A percentile compares a stretch with the other conserved stretches of the same genome.
Evolutionary conservation across 116 monocot species (phyloP).

Genomic region (Papilionanthe hybrid): DNA sequence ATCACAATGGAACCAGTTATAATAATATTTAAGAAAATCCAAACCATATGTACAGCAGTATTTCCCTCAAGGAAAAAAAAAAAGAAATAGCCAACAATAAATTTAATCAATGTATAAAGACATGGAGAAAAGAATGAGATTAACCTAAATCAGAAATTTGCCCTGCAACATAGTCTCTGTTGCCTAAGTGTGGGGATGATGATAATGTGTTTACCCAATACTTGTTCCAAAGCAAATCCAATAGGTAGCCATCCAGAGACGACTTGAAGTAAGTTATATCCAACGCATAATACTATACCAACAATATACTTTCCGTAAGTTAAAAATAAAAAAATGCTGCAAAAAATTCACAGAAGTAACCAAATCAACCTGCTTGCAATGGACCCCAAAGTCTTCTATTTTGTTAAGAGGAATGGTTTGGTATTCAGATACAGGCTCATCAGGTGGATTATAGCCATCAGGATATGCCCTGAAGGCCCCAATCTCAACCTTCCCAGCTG

Average conservation of each 20-base stretch:
- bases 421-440: constrained; percentile 96
- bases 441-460: constrained; percentile 83
- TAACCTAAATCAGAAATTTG: constrained; percentile 97
- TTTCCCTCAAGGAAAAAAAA: not conserved
- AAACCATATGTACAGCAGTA: not conserved
- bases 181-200: constrained; percentile 86
- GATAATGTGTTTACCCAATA: constrained; percentile 99
- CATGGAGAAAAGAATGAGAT: constrained; percentile 10
- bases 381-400: constrained; percentile 99
- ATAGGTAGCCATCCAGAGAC: constrained; percentile 77
- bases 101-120: not conserved
- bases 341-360: not conserved
- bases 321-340: not conserved
- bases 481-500: constrained; percentile 96
- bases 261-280: constrained; percentile 99
- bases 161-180: constrained; percentile 95
- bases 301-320: constrained; percentile 3
- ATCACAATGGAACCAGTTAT: not conserved
- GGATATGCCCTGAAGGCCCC: constrained; percentile 98
- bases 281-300: constrained; percentile 78
- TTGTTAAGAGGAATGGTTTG: constrained; percentile 98
- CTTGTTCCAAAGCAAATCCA: constrained; percentile 99
- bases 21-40: not conserved
- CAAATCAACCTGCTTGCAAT: constrained; percentile 77
- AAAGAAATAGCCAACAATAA: not conserved